Evolutionary conservation across 2,329 filamentous ascomycete genomes (phyloP).

Genomic region (Colletotrichum godetiae): DNA sequence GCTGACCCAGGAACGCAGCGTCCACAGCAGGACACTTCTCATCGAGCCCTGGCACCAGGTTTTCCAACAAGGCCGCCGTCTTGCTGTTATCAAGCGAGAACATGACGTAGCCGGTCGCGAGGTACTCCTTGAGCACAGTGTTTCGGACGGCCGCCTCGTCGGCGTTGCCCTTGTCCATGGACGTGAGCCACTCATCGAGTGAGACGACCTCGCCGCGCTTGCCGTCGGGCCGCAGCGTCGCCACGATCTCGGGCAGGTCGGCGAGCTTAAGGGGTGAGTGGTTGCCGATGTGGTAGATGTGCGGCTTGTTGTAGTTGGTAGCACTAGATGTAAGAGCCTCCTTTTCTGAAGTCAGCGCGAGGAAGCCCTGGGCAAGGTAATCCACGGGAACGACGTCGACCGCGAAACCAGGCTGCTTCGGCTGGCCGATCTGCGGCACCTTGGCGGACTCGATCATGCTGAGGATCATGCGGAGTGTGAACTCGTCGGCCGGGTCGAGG

Average conservation of each 20-base stretch:
- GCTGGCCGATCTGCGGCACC: constrained; percentile 38
- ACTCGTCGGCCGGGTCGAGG: constrained; percentile 39
- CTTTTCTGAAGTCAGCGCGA: not conserved
- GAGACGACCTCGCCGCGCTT: constrained; percentile 31
- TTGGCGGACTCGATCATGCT: constrained; percentile 40
- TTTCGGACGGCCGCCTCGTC: constrained; percentile 36
- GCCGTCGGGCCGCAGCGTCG: constrained; percentile 34
- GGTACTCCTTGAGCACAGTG: constrained; percentile 39
- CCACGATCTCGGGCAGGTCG: constrained; percentile 38
- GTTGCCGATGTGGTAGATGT: constrained; percentile 40
- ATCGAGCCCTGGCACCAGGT: constrained; percentile 34
- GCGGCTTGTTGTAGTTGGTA: constrained; percentile 31
- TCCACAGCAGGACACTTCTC: constrained; percentile 38
- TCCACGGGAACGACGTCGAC: constrained; percentile 40
- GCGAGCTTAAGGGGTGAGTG: constrained; percentile 38
- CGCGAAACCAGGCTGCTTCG: constrained; percentile 39
- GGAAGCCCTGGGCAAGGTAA: constrained; percentile 35
- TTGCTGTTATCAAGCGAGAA: constrained; percentile 38
- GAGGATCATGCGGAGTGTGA: constrained; percentile 39
- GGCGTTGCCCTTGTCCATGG: constrained; percentile 29
- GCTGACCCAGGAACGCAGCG: constrained; percentile 31
- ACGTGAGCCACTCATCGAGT: constrained; percentile 36
- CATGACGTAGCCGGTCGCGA: constrained; percentile 40
- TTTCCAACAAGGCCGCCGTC: constrained; percentile 37
- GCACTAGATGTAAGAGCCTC: not conserved